Conservation (phyloP, 192 early-diverging fungal genomes). For the Spinellus fusiger region DNA sequence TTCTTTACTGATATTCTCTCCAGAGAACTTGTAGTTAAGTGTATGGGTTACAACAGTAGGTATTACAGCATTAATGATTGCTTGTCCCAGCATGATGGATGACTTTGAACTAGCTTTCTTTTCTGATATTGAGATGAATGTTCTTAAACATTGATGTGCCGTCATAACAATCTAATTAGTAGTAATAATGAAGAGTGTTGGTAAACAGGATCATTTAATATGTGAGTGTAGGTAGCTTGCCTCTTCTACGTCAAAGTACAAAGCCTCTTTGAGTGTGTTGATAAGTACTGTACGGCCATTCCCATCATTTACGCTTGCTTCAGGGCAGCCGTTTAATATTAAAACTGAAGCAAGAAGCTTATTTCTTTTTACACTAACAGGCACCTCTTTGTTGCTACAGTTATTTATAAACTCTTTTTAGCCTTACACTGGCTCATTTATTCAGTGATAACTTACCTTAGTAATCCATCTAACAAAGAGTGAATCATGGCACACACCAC, state of each 20-base stretch:
- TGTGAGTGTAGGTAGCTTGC: background rate
- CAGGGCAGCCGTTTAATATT: slow-evolving; percentile 29
- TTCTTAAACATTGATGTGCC: slow-evolving; percentile 36
- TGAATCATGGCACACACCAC: slow-evolving; percentile 22
- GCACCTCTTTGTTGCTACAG: background rate
- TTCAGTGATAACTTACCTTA: slow-evolving; percentile 6
- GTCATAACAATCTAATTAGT: slow-evolving; percentile 23
- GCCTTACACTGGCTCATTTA: background rate
- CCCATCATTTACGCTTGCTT: slow-evolving; percentile 14
- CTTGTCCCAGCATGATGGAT: slow-evolving; percentile 17
- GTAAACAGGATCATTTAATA: background rate
- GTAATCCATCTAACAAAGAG: slow-evolving; percentile 18
- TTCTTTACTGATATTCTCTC: slow-evolving; percentile 4
- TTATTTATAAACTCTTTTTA: background rate
- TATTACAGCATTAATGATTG: slow-evolving; percentile 22
- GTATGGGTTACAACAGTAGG: slow-evolving; percentile 25
- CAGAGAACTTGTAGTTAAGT: slow-evolving; percentile 9
- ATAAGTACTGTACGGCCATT: slow-evolving; percentile 9
- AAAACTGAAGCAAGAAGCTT: slow-evolving; percentile 22
- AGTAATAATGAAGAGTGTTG: background rate
- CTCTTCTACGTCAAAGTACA: slow-evolving; percentile 8
- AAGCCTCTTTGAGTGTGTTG: slow-evolving; percentile 7
- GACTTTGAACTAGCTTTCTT: slow-evolving; percentile 12
- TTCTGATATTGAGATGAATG: slow-evolving; percentile 27
- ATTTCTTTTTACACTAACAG: slow-evolving; percentile 15